Evolutionary conservation across 2,329 filamentous ascomycete species (phyloP).

Genomic region (Verticillium nubilum): DNA sequence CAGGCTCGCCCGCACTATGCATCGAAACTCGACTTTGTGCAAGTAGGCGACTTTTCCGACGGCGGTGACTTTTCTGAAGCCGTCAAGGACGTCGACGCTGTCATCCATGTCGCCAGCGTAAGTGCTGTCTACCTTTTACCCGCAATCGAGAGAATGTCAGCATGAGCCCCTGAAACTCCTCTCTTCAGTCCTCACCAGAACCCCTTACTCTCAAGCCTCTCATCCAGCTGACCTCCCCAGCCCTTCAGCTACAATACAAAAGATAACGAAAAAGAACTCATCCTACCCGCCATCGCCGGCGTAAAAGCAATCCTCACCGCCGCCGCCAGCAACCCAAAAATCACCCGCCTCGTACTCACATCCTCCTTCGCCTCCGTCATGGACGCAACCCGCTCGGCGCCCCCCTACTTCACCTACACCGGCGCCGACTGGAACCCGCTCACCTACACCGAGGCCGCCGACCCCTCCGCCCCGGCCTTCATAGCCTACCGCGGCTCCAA

Average conservation of each 20-base stretch:
- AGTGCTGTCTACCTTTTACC: conserved; percentile 7
- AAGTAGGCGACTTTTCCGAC: conserved; percentile 34
- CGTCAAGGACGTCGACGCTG: conserved; percentile 32
- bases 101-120: conserved; percentile 40
- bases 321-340: conserved; percentile 12
- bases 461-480: conserved; percentile 31
- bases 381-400: conserved; percentile 38
- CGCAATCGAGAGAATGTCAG: neutral
- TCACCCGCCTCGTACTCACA: conserved; percentile 45
- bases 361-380: conserved; percentile 65
- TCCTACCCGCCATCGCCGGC: conserved; percentile 40
- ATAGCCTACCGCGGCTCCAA: conserved; percentile 27
- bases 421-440: conserved; percentile 54
- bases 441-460: conserved; percentile 41
- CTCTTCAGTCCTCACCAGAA: neutral
- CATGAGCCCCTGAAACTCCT: neutral
- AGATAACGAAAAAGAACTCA: conserved; percentile 38
- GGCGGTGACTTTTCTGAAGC: conserved; percentile 28
- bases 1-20: conserved; percentile 27
- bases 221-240: conserved; percentile 14
- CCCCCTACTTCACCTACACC: conserved; percentile 46
- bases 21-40: conserved; percentile 32
- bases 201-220: no score
- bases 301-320: conserved; percentile 34
- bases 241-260: conserved; percentile 36